phyloP scores from a whole-genome alignment of 2,329 filamentous ascomycete species.

The Colletotrichum horii region DNA sequence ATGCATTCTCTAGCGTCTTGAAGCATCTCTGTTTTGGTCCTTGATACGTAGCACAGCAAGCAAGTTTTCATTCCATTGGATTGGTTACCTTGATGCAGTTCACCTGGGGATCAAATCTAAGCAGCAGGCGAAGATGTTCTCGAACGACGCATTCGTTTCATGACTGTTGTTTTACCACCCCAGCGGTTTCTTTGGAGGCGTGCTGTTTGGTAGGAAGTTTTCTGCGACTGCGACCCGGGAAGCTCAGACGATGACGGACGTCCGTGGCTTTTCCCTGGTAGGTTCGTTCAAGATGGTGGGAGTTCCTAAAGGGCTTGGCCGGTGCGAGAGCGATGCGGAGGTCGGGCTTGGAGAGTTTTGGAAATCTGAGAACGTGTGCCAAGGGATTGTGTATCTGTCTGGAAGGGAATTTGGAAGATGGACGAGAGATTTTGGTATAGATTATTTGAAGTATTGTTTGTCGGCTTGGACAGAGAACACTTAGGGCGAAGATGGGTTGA shows the following conservation, averaged over 20 bases:
- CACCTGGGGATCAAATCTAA: too few relatives aligned
- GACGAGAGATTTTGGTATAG: not conserved
- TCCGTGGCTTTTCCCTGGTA: not conserved
- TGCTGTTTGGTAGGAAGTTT: not conserved
- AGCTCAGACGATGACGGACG: slow-evolving; percentile 8
- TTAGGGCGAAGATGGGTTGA: not conserved
- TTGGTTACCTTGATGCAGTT: not conserved
- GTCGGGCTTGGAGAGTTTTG: not conserved
- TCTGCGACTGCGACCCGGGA: not conserved
- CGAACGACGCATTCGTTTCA: not conserved
- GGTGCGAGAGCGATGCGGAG: not conserved
- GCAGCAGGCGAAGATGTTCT: not conserved
- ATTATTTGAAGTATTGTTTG: not conserved
- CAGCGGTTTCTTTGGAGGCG: not conserved
- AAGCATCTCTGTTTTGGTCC: not conserved
- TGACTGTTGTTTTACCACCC: not conserved
- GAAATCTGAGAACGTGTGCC: not conserved
- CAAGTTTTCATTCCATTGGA: not conserved
- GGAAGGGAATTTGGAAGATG: not conserved
- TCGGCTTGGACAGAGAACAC: fast-evolving
- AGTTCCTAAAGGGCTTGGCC: not conserved
- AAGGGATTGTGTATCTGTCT: not conserved
- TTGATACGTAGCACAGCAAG: not conserved
- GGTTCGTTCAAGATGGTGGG: not conserved
- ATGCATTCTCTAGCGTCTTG: not conserved